Conservation (phyloP, 495 filamentous ascomycete species). For the Cairneyella variabilis region DNA sequence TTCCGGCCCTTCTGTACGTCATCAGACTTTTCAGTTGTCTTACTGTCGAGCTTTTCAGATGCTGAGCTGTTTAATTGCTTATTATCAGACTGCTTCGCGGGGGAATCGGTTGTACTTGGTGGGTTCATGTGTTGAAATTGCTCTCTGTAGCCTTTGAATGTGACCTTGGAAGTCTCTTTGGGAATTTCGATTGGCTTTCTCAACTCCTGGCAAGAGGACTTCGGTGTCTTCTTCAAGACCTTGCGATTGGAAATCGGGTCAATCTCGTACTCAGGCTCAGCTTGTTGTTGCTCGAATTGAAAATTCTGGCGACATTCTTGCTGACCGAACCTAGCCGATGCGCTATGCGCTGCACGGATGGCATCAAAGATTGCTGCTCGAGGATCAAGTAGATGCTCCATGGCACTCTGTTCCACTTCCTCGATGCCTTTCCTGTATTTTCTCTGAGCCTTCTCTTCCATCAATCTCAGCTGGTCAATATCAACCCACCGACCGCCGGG, state of each 20-base stretch:
- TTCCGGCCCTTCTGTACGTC: slow-evolving; percentile 18
- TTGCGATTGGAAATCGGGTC: slow-evolving; percentile 63
- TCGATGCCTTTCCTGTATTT: slow-evolving; percentile 5
- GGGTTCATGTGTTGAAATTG: slow-evolving; percentile 31
- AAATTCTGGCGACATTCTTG: slow-evolving; percentile 6
- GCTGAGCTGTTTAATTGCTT: slow-evolving; percentile 28
- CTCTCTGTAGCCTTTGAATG: slow-evolving; percentile 36
- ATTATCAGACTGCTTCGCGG: background rate
- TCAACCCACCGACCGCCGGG: slow-evolving; percentile 20
- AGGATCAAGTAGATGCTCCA: background rate
- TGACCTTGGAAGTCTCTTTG: slow-evolving; percentile 30
- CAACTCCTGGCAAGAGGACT: background rate
- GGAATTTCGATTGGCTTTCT: slow-evolving; percentile 28
- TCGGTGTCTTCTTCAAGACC: slow-evolving; percentile 31
- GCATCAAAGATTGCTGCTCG: background rate
- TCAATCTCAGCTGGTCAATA: slow-evolving; percentile 14
- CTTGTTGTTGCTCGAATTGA: background rate
- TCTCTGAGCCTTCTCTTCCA: background rate
- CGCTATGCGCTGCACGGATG: background rate
- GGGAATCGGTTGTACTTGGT: slow-evolving; percentile 10
- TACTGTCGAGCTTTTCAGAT: slow-evolving; percentile 24
- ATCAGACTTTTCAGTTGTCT: slow-evolving; percentile 2
- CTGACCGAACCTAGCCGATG: background rate
- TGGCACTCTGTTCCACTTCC: slow-evolving; percentile 16
- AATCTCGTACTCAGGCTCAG: slow-evolving; percentile 40